These are phyloP conservation scores for Cubamyces lactineus DNA, from an alignment of 768 basidiomycete genomes.

Conservation along the genomic window DNA sequence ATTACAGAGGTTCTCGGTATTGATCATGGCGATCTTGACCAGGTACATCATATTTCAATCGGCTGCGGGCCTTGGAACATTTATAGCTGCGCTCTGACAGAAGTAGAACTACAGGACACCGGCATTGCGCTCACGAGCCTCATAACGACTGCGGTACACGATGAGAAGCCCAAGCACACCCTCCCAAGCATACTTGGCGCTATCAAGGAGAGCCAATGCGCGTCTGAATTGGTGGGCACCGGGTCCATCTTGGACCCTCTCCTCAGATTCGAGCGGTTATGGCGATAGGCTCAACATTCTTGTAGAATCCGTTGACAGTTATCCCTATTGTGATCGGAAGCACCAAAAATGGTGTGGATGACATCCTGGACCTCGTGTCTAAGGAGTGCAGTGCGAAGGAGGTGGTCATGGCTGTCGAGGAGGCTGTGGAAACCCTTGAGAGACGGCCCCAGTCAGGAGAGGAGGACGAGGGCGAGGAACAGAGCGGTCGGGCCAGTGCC, in stretches of 20 bases:
- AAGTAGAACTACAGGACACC: constrained; percentile 24
- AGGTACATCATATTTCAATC: constrained; percentile 4
- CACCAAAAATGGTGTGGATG: constrained; percentile 33
- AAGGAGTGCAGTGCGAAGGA: constrained; percentile 44
- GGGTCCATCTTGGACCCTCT: neutral
- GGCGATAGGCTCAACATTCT: neutral
- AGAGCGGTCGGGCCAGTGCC: constrained; percentile 1
- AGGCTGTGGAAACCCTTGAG: constrained; percentile 40
- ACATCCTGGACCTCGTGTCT: constrained; percentile 40
- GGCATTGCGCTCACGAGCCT: constrained; percentile 23
- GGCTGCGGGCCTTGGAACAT: neutral
- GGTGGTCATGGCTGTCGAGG: constrained; percentile 45
- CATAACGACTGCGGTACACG: constrained; percentile 24
- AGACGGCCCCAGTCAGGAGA: constrained; percentile 21
- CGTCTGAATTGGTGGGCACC: constrained; percentile 25
- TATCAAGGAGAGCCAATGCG: constrained; percentile 16
- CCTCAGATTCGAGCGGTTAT: neutral
- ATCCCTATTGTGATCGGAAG: constrained; percentile 42
- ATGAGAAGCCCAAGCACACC: constrained; percentile 14
- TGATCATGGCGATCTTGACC: constrained; percentile 8
- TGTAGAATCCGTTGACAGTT: constrained; percentile 45
- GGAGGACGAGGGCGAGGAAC: constrained; percentile 25
- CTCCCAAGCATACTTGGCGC: constrained; percentile 21
- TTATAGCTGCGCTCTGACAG: constrained; percentile 1
- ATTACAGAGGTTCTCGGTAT: neutral